Evolutionary conservation across 1,284 basidiomycete species (phyloP).

Genomic region (Waitea zeae): DNA sequence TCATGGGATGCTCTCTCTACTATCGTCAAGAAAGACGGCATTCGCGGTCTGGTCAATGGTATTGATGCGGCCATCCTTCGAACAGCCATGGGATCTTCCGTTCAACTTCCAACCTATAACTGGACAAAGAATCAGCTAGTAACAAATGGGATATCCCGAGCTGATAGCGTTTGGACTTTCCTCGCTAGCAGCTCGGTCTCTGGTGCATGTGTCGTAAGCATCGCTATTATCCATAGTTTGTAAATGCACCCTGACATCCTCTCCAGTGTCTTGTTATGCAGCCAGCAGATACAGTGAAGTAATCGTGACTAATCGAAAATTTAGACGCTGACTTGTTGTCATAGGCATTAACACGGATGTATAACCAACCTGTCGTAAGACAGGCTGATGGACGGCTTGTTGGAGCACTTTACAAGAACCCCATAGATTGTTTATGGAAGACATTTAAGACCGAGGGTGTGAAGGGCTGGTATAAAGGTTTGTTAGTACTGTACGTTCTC

Average conservation of each 20-base stretch:
- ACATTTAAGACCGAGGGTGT: conserved; percentile 85
- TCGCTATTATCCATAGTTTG: conserved; percentile 9
- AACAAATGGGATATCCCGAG: conserved; percentile 41
- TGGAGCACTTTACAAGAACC: conserved; percentile 78
- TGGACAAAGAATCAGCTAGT: conserved; percentile 74
- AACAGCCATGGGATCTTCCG: conserved; percentile 87
- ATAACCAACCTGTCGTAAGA: conserved; percentile 78
- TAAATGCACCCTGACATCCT: conserved; percentile 4
- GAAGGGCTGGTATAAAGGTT: conserved; percentile 85
- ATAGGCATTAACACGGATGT: conserved; percentile 84
- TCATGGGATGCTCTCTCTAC: conserved; percentile 68
- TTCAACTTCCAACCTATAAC: conserved; percentile 92
- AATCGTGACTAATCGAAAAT: conserved; percentile 16
- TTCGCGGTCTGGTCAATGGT: conserved; percentile 73
- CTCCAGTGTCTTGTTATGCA: conserved; percentile 73
- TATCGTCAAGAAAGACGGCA: conserved; percentile 66
- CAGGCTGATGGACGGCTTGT: conserved; percentile 59
- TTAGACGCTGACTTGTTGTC: conserved; percentile 5
- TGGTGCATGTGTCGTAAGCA: conserved; percentile 81
- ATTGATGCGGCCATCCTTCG: conserved; percentile 88
- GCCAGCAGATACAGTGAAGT: conserved; percentile 73
- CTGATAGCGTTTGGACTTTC: conserved; percentile 77
- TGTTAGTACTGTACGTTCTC: conserved; percentile 4
- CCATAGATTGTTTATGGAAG: conserved; percentile 94
- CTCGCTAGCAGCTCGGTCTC: conserved; percentile 79